Conservation (phyloP, 2,329 filamentous ascomycete species). For the Diaporthe aspalathi region DNA sequence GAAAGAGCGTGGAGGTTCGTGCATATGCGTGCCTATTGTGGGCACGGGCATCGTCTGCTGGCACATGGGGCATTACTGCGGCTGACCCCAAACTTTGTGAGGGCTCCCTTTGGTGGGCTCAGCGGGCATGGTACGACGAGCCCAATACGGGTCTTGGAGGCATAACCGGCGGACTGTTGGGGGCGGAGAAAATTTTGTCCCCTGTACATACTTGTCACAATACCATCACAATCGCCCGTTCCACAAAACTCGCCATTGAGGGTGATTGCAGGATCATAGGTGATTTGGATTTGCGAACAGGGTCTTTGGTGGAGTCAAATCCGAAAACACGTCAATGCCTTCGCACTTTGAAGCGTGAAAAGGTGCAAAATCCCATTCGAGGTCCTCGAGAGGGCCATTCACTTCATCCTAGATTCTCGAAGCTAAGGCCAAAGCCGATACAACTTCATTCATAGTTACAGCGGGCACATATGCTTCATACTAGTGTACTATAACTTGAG, state of each 20-base stretch:
- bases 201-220: constrained; percentile 21
- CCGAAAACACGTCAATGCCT: neutral
- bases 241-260: neutral
- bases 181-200: neutral
- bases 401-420: too few species aligned
- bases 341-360: too few species aligned
- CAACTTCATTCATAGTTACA: neutral
- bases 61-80: neutral
- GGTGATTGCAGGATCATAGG: neutral
- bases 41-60: neutral
- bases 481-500: neutral
- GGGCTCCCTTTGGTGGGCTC: neutral
- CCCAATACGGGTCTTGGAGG: neutral
- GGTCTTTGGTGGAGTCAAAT: neutral
- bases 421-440: too few species aligned
- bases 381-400: too few species aligned
- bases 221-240: neutral
- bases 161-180: neutral
- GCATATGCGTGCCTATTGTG: neutral
- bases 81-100: neutral
- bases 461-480: too few species aligned
- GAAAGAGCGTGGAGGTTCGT: neutral
- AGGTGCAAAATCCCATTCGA: too few species aligned
- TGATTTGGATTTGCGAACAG: neutral
- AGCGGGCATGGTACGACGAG: neutral